Conservation (phyloP, 148 eudicot species). For the Cornus florida region DNA sequence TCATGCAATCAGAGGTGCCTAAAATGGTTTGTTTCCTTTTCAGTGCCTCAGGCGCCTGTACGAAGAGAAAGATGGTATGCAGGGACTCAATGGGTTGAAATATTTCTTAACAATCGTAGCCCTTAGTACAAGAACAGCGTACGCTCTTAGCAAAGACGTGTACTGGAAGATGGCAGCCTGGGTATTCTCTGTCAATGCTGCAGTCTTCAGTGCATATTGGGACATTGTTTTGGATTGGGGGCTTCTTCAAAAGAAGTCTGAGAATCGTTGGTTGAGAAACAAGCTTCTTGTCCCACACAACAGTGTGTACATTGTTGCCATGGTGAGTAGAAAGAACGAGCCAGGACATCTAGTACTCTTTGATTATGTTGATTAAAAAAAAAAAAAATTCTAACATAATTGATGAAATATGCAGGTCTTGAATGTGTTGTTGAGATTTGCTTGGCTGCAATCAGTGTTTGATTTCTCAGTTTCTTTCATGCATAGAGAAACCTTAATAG, state of each 20-base stretch:
- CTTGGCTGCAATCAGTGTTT: no score
- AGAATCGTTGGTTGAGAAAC: constrained; percentile 33
- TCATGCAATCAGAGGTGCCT: no score
- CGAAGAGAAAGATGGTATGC: constrained; percentile 29
- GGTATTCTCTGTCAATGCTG: no score
- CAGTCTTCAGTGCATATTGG: no score
- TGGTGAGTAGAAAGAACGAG: constrained; percentile 7
- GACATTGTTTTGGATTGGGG: constrained; percentile 28
- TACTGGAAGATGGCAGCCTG: constrained; percentile 23
- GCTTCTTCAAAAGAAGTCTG: constrained; percentile 17
- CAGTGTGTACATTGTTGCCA: no score
- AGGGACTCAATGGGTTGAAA: constrained; percentile 27
- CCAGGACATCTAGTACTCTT: no score
- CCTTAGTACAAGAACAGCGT: constrained; percentile 27
- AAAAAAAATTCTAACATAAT: no score
- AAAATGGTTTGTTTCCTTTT: no score
- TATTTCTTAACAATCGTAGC: constrained; percentile 34
- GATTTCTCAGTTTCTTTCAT: no score
- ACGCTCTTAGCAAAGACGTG: neutral
- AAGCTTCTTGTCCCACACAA: constrained; percentile 19
- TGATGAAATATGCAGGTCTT: neutral
- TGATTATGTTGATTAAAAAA: no score
- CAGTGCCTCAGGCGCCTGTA: neutral
- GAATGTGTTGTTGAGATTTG: constrained; percentile 2
- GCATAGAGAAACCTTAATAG: neutral